phyloP scores from a whole-genome alignment of 306 rosid genomes.

The Carpinus viminea region DNA sequence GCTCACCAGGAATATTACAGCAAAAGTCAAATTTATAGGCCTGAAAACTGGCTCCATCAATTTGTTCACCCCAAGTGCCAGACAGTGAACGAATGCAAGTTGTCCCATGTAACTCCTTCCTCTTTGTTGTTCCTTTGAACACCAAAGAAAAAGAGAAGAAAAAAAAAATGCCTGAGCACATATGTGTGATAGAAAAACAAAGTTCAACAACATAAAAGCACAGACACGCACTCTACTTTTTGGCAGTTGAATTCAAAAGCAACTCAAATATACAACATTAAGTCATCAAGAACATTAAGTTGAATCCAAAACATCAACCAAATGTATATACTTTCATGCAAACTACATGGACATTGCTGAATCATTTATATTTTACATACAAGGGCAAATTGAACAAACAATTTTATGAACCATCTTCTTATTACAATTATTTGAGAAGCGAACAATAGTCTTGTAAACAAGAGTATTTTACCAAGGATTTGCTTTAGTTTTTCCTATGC shows the following conservation, averaged over 20 bases:
- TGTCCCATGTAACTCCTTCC: constrained; percentile 92
- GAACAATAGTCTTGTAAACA: not conserved
- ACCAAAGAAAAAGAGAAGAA: constrained; percentile 23
- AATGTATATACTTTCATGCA: not conserved
- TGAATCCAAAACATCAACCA: not conserved
- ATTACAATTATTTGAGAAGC: not conserved
- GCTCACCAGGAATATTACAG: constrained; percentile 55
- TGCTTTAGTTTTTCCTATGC: not conserved
- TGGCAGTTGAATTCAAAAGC: not conserved
- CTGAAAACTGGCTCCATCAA: constrained; percentile 51
- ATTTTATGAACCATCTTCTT: not conserved
- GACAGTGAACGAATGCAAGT: constrained; percentile 48
- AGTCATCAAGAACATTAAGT: not conserved
- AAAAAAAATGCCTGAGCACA: constrained; percentile 6
- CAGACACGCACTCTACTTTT: not conserved
- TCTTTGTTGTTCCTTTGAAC: constrained; percentile 76
- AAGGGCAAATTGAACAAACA: not conserved
- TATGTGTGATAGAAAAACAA: not conserved
- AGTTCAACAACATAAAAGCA: not conserved
- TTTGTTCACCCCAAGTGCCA: constrained; percentile 72
- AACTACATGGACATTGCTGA: not conserved
- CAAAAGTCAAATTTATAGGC: constrained; percentile 77
- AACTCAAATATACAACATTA: not conserved
- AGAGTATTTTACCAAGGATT: not conserved
- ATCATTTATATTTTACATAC: not conserved